Conservation (phyloP, 768 basidiomycete genomes). For the Agaricus subrufescens region DNA sequence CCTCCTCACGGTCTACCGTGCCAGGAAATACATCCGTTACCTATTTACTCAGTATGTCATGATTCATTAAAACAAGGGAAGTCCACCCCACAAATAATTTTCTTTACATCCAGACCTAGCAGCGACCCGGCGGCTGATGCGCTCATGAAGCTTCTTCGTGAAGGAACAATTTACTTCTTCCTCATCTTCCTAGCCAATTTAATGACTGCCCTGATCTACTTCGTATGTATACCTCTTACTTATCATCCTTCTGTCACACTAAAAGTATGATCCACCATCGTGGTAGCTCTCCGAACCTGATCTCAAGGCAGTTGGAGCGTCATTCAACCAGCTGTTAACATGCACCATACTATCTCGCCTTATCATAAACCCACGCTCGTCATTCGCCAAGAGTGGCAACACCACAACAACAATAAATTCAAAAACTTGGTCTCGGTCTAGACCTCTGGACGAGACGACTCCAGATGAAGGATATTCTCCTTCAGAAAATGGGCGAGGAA, state of each 20-base stretch:
- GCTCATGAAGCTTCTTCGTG: constrained; percentile 20
- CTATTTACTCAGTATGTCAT: background rate
- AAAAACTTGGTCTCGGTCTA: background rate
- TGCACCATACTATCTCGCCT: constrained; percentile 24
- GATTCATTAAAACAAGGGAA: background rate
- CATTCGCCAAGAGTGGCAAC: background rate
- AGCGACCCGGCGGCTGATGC: constrained; percentile 13
- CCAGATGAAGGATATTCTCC: background rate
- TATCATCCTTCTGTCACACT: background rate
- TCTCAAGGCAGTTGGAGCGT: constrained; percentile 26
- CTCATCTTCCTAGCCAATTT: constrained; percentile 22
- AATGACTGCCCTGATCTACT: constrained; percentile 21
- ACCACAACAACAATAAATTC: background rate
- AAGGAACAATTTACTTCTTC: constrained; percentile 24
- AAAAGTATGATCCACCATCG: background rate
- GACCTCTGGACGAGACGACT: background rate
- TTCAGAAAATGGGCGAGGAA: background rate
- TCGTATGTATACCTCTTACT: constrained; percentile 14
- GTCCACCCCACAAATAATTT: background rate
- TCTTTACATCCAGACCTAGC: background rate
- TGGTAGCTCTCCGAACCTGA: constrained; percentile 17
- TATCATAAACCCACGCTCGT: constrained; percentile 24
- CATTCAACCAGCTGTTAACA: constrained; percentile 25
- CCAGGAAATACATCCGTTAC: constrained; percentile 10
- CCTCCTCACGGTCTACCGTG: constrained; percentile 15